Base-by-base conservation (phyloP, 192 early-diverging fungal species). In the Coemansia sp. region DNA sequence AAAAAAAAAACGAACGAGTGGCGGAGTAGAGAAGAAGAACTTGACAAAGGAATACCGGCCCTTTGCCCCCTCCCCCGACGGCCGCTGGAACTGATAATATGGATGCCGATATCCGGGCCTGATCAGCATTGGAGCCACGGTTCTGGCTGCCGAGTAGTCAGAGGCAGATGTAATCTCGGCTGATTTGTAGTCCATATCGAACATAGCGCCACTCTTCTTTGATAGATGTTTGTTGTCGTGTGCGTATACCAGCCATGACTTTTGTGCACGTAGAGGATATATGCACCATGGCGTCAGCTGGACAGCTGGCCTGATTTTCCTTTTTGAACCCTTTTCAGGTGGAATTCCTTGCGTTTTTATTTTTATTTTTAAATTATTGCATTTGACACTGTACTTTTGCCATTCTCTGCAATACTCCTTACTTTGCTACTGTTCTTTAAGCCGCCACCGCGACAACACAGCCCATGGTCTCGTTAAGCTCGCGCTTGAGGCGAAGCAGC, bases 381-480 rank as follows among this genome's bases (percentile, higher is more conserved):
- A 49, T 20, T 49, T 20, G 45, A 49, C 53, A 56, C 34, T 56
- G 15, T 56, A 56, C 3, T 55, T 52, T 22, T 13, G 24, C 49
- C 24, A 11, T 30, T 29, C 13, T 32, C 53, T 7, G 15, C 24
- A 34, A 30, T 32, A 56, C 53, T 6, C 27, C 32, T 29, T 49
- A 49, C 45, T 8, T 22, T 49, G n/a, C 45, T 49, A 49, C 45
- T 20, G 45, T 18, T 20, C n/a, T 18, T 49, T 20, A 49, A 49
- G 45, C 45, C 18, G 22, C 45, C n/a, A 29, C 29, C 22, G 29
- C 53, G 12, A 30, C 53, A 56, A 2, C 53, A 35, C 30, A 16
- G 53, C 27, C 13, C 53, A 56, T 56, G 53, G 53, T 56, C 53
- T 56, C 53, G 11, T 34, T 56, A 56, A 56, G 53, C 53, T 56